These are phyloP conservation scores for Phytophthora brassicae DNA, from an alignment of 352 stramenopile genomes.

Conservation along the genomic window DNA sequence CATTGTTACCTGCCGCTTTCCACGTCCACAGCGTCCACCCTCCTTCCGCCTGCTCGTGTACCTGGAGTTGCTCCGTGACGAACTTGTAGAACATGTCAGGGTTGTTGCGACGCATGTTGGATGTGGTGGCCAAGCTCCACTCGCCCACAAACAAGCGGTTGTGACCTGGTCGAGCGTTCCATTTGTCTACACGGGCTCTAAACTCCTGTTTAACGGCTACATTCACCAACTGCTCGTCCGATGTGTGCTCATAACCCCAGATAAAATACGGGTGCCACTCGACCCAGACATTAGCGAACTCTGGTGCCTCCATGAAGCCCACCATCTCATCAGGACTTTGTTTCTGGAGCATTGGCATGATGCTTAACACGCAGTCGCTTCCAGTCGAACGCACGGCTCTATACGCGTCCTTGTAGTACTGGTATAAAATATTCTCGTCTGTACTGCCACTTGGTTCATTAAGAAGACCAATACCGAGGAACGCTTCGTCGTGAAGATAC, in stretches of 20 bases:
- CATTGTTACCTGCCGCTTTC: constrained; percentile 41
- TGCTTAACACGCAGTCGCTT: constrained; percentile 68
- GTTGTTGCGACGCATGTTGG: constrained; percentile 50
- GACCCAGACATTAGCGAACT: constrained; percentile 77
- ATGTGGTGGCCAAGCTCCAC: constrained; percentile 50
- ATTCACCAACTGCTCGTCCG: constrained; percentile 50
- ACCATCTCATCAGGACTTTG: constrained; percentile 60
- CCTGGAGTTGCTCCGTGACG: constrained; percentile 49
- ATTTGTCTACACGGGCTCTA: constrained; percentile 31
- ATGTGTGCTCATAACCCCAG: constrained; percentile 68
- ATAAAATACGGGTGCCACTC: constrained; percentile 85
- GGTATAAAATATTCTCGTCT: constrained; percentile 48
- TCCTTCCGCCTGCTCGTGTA: constrained; percentile 47
- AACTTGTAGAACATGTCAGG: constrained; percentile 48
- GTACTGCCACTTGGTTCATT: constrained; percentile 67
- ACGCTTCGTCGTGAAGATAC: constrained; percentile 66
- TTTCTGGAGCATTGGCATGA: constrained; percentile 62
- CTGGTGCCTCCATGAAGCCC: constrained; percentile 49
- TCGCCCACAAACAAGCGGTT: constrained; percentile 64
- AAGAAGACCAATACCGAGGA: constrained; percentile 69
- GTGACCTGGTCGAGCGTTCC: constrained; percentile 32
- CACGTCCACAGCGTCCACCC: constrained; percentile 75
- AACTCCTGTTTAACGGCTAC: constrained; percentile 36
- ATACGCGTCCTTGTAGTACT: constrained; percentile 81
- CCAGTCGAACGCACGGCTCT: constrained; percentile 46